Evolutionary conservation across 176 grass and related monocot genomes (phyloP), one percentile per base, ranked within the genome.

Genomic region (Pontederia paniculata): DNA sequence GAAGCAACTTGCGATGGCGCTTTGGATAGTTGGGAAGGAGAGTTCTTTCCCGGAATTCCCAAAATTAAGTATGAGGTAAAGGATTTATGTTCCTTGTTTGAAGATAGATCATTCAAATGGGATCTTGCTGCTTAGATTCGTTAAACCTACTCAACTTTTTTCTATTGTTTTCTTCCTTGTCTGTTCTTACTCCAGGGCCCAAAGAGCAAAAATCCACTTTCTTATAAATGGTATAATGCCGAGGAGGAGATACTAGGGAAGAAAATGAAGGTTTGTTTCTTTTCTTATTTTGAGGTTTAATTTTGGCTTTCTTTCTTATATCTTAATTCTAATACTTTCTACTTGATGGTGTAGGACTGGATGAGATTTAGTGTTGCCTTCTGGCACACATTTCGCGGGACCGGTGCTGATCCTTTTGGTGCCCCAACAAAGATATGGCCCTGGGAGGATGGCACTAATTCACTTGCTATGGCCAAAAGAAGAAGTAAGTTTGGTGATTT

Each of bases 191-290:
- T 8, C 12, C 72, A 97, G 93, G 86, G 93, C 14, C 83, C 83
- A 16, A 70, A 51, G 1, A 90, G 83, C 77, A 91, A 80, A 82
- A 88, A 84, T 28, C 80, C 72, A 25, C 93, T 97, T 72, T 48
- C 86, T 73, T 97, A 90, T 60, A 84, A 88, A 80, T 97, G 83
- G 93, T 91, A 91, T 42, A 91, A 88, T 55, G 83, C 75, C 0
- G 93, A 91, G 62, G 86, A 97, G 79, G 86, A 81, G 37, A 84
- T 97, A 54, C 83, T 97, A 8, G 83, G 86, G n/a, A 90, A 81
- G 75, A 97, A 97, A 68, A 97, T 97, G 93, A 91, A 97, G 67
- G 93, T 88, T 67, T 44, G 42, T 9, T 65, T 23, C 12, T 50
- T 45, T 54, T 65, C 9, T 48, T 22, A n/a, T 45, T 28, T 16